phyloP scores from a whole-genome alignment of 768 basidiomycete species.

The Galerina marginata region DNA sequence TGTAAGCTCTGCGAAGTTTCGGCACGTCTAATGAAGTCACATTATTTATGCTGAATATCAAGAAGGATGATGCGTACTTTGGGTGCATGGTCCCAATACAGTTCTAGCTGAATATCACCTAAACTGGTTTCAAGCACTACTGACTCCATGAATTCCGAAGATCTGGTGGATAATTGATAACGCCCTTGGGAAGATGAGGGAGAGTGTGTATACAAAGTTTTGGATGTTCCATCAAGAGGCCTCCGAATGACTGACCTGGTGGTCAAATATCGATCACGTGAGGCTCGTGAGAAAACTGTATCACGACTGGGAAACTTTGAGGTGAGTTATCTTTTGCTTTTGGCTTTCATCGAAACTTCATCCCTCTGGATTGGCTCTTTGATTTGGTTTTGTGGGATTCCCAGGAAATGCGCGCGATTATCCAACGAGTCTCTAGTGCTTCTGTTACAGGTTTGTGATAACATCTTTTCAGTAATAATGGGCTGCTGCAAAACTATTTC shows the following conservation, averaged over 20 bases:
- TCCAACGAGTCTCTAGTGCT: constrained; percentile 83
- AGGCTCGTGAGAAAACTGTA: neutral
- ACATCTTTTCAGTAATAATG: neutral
- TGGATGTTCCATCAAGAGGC: neutral
- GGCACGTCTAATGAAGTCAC: constrained; percentile 73
- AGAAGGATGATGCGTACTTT: constrained; percentile 38
- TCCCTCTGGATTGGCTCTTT: neutral
- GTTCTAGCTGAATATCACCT: constrained; percentile 87
- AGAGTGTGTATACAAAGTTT: neutral
- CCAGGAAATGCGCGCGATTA: constrained; percentile 75
- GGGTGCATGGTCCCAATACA: constrained; percentile 94
- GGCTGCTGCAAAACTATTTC: neutral
- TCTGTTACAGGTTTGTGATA: constrained; percentile 72
- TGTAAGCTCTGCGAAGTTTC: constrained; percentile 93
- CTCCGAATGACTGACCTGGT: neutral
- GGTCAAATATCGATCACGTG: neutral
- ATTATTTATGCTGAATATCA: neutral
- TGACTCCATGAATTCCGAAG: constrained; percentile 44
- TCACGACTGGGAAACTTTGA: neutral
- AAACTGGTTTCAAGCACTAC: constrained; percentile 83
- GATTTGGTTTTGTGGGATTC: too few species aligned
- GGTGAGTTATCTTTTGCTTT: neutral
- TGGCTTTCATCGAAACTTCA: neutral
- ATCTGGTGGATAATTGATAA: neutral
- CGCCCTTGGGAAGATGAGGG: constrained; percentile 4